Percentiles rank a stretch among this genome's conserved stretches.
Conservation (phyloP, 192 early-diverging fungal genomes). For the Glomus cerebriforme region DNA sequence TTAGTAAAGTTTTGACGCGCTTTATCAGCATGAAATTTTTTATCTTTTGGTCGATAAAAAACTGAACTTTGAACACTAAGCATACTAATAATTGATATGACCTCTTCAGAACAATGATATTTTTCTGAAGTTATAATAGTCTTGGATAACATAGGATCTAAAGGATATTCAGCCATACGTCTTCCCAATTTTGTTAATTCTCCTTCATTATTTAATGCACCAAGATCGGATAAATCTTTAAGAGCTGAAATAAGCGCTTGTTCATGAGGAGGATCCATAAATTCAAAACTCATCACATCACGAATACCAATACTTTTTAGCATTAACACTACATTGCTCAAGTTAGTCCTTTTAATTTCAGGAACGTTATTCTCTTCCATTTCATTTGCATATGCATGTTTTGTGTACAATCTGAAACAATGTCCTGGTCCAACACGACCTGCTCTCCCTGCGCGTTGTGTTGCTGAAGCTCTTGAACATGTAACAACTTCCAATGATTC, state of each 20-base stretch:
- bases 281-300: constrained; percentile 95
- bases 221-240: constrained; percentile 89
- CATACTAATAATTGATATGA: constrained; percentile 93
- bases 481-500: constrained; percentile 96
- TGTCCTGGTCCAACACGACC: constrained; percentile 97
- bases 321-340: constrained; percentile 85
- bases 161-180: constrained; percentile 97
- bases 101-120: constrained; percentile 91
- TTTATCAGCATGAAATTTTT: constrained; percentile 90
- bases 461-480: constrained; percentile 90
- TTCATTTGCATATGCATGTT: constrained; percentile 89
- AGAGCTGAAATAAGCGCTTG: constrained; percentile 91
- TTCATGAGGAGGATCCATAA: constrained; percentile 96
- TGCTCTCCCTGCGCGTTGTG: constrained; percentile 93
- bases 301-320: constrained; percentile 98
- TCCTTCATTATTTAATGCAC: constrained; percentile 89
- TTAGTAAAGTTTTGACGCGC: constrained; percentile 86
- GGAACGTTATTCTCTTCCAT: constrained; percentile 94
- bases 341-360: constrained; percentile 95
- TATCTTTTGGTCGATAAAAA: constrained; percentile 88
- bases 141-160: constrained; percentile 95
- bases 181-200: constrained; percentile 95
- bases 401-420: constrained; percentile 95
- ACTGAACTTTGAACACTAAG: constrained; percentile 80
- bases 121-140: constrained; percentile 89